Evolutionary conservation across 2,329 filamentous ascomycete species (phyloP).

Genomic region (Monosporascus sp.): DNA sequence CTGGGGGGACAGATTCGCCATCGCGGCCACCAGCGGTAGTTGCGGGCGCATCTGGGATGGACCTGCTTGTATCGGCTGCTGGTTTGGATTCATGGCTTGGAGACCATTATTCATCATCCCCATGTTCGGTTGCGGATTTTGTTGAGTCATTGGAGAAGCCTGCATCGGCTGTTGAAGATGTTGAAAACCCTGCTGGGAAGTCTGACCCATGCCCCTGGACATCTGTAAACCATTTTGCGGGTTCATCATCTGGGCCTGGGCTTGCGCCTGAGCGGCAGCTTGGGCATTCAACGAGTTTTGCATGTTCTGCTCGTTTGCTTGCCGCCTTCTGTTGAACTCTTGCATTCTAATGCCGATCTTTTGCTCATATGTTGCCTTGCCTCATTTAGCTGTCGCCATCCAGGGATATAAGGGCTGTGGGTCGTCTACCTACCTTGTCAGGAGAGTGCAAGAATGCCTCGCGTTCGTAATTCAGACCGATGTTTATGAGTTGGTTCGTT

Average conservation of each 20-base stretch:
- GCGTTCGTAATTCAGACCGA: conserved; percentile 42
- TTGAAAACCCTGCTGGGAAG: conserved; percentile 49
- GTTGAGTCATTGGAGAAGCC: conserved; percentile 44
- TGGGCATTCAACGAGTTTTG: conserved; percentile 45
- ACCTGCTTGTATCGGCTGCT: conserved; percentile 33
- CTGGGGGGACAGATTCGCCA: conserved; percentile 34
- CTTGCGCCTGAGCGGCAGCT: conserved; percentile 32
- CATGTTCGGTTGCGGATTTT: conserved; percentile 34
- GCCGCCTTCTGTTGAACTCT: conserved; percentile 46
- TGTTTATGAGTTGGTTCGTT: conserved; percentile 33
- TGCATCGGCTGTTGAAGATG: conserved; percentile 56
- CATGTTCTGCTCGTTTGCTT: conserved; percentile 42
- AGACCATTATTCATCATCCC: conserved; percentile 35
- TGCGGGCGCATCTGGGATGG: conserved; percentile 21
- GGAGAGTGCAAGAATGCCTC: conserved; percentile 39
- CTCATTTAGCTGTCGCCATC: conserved; percentile 14
- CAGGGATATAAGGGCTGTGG: not conserved
- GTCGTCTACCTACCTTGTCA: conserved; percentile 39
- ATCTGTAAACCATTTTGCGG: conserved; percentile 44
- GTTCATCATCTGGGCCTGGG: conserved; percentile 42
- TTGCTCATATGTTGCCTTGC: conserved; percentile 45
- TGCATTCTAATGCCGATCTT: conserved; percentile 38
- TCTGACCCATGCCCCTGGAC: conserved; percentile 44
- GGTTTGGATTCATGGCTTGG: conserved; percentile 21
- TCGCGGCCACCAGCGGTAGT: conserved; percentile 24